Evolutionary conservation across 2,329 filamentous ascomycete species (phyloP), one percentile per base, ranked within the genome.

Genomic region (Scedosporium apiospermum): DNA sequence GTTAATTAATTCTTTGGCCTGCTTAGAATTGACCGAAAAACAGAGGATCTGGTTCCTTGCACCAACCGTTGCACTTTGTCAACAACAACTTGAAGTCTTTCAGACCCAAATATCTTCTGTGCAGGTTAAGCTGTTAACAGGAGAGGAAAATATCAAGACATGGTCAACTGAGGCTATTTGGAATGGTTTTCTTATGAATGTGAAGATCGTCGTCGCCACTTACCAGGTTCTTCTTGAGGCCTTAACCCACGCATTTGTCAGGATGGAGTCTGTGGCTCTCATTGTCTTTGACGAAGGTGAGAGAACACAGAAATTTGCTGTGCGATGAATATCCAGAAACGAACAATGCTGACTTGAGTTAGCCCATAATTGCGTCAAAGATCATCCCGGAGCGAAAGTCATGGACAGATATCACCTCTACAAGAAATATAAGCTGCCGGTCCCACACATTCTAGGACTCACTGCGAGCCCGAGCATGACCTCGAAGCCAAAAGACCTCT

Each of bases 231-330:
- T 96, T 12, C 76, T 84, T 2, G 89, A 96, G 72, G 90, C 90
- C 2, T 77, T 96, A 49, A 77, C 75, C 1, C 90, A 95, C 74
- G 89, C 81, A 0, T 96, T 96, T 70, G 82, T 96, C 1, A 78
- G 71, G 1, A 81, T 96, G 68, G 70, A 77, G 0, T 77, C 77
- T 2, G 73, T 96, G 23, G 80, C 87, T 4, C 76, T 96, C 4
- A 74, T 96, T 16, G 81, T 96, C 0, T 89, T 96, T 67, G 92
- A 96, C 69, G 92, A 96, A 84, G 90, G 90, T 88, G 70, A 62
- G 74, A 65, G 9, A 21, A 12, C 5, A 30, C 21, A 16, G 2
- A 53, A 23, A 12, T 18, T 53, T 34, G 14, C 14, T n/a, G 51
- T 57, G 16, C 30, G 7, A 23, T 57, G 9, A 26, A 44, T 44